phyloP scores from a whole-genome alignment of 768 basidiomycete genomes.

The Naganishia kalamii region DNA sequence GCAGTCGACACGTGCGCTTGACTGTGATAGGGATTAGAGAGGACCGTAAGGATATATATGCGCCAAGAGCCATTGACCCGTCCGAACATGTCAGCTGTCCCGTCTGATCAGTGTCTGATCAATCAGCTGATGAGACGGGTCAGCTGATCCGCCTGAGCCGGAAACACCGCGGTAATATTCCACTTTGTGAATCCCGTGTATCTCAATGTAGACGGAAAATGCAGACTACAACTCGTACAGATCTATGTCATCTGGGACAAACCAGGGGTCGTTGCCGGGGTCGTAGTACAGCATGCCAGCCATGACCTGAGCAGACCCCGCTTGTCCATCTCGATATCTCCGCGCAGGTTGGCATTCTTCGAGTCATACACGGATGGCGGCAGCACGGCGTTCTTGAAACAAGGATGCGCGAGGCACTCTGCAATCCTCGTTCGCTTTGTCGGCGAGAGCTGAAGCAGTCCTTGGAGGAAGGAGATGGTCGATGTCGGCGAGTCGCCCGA shows the following conservation, averaged over 20 bases:
- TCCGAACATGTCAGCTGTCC: no score
- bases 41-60: no score
- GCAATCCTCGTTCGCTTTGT: neutral
- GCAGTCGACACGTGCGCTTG: no score
- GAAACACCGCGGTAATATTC: no score
- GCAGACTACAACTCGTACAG: neutral
- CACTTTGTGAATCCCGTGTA: no score
- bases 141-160: no score
- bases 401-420: constrained; percentile 2
- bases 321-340: neutral
- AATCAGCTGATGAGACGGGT: no score
- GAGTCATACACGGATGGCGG: neutral
- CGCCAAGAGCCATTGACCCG: no score
- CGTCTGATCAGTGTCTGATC: no score
- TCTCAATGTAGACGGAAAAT: no score
- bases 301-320: constrained; percentile 5
- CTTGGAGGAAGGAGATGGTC: constrained; percentile 10
- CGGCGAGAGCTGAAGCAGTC: constrained; percentile 2
- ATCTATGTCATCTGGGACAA: neutral
- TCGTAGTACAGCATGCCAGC: neutral
- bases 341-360: constrained; percentile 2
- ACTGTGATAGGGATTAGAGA: no score
- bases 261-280: neutral
- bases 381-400: constrained; percentile 9
- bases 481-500: neutral